Percentiles rank a stretch among this genome's conserved stretches.
These are phyloP conservation scores for Podila horticola DNA, from an alignment of 192 early-diverging fungal species.

Conservation along the genomic window DNA sequence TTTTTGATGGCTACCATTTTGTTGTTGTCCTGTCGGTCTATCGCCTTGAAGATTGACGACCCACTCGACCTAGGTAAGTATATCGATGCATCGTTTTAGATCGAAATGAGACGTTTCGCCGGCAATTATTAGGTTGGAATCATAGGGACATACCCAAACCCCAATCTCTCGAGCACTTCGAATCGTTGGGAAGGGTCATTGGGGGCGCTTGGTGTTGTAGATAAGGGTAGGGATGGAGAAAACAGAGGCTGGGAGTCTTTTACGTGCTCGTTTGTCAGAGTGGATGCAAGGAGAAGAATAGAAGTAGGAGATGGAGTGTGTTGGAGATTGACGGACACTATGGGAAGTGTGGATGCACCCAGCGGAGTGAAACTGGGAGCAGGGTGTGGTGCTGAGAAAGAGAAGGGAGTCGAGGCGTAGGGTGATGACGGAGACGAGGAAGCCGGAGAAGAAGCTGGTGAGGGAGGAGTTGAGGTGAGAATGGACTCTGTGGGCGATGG, in stretches of 20 bases:
- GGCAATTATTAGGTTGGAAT: not conserved
- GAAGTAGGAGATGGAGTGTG: too few relatives aligned
- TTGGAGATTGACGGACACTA: too few relatives aligned
- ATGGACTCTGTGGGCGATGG: too few relatives aligned
- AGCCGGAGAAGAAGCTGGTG: too few relatives aligned
- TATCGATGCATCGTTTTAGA: not conserved
- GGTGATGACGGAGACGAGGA: too few relatives aligned
- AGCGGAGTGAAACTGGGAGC: too few relatives aligned
- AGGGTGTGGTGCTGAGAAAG: too few relatives aligned
- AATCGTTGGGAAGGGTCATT: not conserved
- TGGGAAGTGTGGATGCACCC: too few relatives aligned
- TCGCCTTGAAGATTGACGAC: constrained; percentile 28
- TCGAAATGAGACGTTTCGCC: too few relatives aligned
- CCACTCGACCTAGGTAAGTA: constrained; percentile 26
- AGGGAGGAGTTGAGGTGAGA: too few relatives aligned
- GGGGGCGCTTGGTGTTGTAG: not conserved
- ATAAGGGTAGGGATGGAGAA: not conserved
- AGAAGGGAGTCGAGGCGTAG: too few relatives aligned
- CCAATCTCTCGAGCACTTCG: not conserved
- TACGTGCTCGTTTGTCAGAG: not conserved
- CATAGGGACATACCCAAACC: not conserved
- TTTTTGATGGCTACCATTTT: constrained; percentile 36
- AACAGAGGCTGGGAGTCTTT: not conserved
- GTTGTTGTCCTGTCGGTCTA: constrained; percentile 11
- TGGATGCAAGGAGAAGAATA: too few relatives aligned